These are phyloP conservation scores for Brassica cretica DNA, from an alignment of 345 rosid species.

Conservation along the genomic window DNA sequence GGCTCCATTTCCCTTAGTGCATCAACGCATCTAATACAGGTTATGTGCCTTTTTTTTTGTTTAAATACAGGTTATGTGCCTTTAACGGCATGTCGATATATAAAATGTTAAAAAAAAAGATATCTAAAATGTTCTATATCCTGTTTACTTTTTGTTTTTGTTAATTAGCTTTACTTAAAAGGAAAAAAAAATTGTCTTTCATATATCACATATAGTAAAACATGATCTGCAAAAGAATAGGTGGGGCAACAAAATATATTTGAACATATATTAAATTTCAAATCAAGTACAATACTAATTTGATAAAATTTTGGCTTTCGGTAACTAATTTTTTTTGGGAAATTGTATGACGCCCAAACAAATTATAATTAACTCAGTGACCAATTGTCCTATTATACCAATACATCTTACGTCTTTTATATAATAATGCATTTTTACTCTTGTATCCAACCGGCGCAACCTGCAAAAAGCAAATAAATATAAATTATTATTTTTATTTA, in stretches of 20 bases:
- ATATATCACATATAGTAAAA: background rate
- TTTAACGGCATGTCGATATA: slow-evolving; percentile 28
- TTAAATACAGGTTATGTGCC: too few relatives aligned
- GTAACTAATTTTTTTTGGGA: background rate
- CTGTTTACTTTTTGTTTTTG: background rate
- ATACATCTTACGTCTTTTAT: too few relatives aligned
- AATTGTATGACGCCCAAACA: too few relatives aligned
- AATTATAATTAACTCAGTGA: too few relatives aligned
- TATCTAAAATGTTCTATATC: background rate
- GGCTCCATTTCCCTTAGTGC: slow-evolving; percentile 17
- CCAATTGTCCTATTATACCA: too few relatives aligned
- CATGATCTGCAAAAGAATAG: background rate
- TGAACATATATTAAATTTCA: background rate
- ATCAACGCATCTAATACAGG: slow-evolving; percentile 6
- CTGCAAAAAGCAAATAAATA: too few relatives aligned
- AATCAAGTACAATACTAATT: background rate
- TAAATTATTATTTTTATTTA: too few relatives aligned
- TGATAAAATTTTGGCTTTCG: background rate
- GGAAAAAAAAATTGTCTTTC: background rate
- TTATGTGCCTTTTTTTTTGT: too few relatives aligned
- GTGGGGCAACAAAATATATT: background rate
- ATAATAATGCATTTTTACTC: too few relatives aligned
- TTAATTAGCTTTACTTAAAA: background rate
- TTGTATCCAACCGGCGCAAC: too few relatives aligned
- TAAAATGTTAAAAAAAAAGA: too few relatives aligned